These are phyloP conservation scores for Lupinus albus DNA, from an alignment of 306 rosid genomes.

Conservation along the genomic window DNA sequence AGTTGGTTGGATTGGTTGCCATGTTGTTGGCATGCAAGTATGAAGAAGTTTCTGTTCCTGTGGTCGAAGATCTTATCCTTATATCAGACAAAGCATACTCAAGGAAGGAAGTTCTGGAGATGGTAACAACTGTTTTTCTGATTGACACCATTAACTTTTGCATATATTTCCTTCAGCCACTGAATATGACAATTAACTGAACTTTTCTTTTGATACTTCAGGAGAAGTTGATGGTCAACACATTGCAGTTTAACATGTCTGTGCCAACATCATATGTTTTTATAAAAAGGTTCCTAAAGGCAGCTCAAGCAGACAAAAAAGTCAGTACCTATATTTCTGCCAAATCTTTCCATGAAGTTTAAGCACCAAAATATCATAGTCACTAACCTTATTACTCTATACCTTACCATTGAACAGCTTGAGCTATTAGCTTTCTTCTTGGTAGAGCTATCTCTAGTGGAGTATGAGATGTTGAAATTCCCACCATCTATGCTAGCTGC, in stretches of 20 bases:
- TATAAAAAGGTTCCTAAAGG: slow-evolving; percentile 86
- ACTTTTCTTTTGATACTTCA: slow-evolving; percentile 38
- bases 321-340: slow-evolving; percentile 39
- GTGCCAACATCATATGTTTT: slow-evolving; percentile 87
- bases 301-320: slow-evolving; percentile 84
- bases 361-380: background rate
- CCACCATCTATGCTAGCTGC: slow-evolving; percentile 85
- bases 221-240: slow-evolving; percentile 87
- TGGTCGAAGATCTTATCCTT: slow-evolving; percentile 82
- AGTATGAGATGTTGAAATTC: slow-evolving; percentile 80
- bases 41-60: slow-evolving; percentile 93
- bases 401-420: slow-evolving; percentile 55
- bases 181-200: slow-evolving; percentile 13
- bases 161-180: background rate
- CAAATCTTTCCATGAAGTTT: background rate
- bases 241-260: slow-evolving; percentile 88
- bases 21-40: slow-evolving; percentile 98
- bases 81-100: slow-evolving; percentile 95
- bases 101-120: slow-evolving; percentile 76
- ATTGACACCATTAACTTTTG: background rate
- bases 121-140: slow-evolving; percentile 54
- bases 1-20: slow-evolving; percentile 92
- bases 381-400: background rate
- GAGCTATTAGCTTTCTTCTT: slow-evolving; percentile 83
- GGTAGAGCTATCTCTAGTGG: slow-evolving; percentile 86